A percentile compares a stretch with the other conserved stretches of the same genome.
These are phyloP conservation scores for Lepidium campestre DNA, from an alignment of 441 rosid species.

Conservation along the genomic window DNA sequence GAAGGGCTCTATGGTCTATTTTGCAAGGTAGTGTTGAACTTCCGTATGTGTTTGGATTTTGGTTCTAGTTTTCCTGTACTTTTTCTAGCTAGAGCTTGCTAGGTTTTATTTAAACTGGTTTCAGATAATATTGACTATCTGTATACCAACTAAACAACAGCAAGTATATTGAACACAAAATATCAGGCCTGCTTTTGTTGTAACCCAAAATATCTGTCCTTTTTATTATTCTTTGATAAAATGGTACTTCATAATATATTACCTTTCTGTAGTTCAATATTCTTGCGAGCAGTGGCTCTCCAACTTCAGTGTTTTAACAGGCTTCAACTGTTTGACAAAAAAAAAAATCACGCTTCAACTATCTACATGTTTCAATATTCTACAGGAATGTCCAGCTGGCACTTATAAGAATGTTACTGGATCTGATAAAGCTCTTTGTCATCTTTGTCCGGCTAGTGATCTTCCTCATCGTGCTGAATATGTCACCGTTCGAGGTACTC, in stretches of 20 bases:
- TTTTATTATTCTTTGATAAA: background rate
- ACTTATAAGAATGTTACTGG: slow-evolving; percentile 82
- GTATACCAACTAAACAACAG: background rate
- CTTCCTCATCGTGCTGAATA: slow-evolving; percentile 77
- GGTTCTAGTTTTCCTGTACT: background rate
- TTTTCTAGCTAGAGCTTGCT: background rate
- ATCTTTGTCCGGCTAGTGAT: slow-evolving; percentile 51
- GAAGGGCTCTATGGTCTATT: slow-evolving; percentile 80
- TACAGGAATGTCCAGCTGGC: slow-evolving; percentile 89
- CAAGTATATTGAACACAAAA: background rate
- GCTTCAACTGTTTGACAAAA: background rate
- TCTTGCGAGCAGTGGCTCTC: background rate
- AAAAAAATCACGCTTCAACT: background rate
- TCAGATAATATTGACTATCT: background rate
- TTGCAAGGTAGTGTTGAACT: slow-evolving; percentile 54
- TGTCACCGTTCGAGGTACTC: slow-evolving; percentile 54
- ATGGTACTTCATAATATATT: background rate
- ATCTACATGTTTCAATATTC: background rate
- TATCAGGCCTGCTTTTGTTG: background rate
- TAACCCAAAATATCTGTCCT: background rate
- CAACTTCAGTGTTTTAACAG: background rate
- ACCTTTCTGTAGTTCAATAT: background rate
- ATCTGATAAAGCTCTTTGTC: slow-evolving; percentile 63
- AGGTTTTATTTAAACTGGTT: background rate
- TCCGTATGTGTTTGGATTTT: background rate